Conservation (phyloP, 192 early-diverging fungal genomes). For the Coemansia sp. region DNA sequence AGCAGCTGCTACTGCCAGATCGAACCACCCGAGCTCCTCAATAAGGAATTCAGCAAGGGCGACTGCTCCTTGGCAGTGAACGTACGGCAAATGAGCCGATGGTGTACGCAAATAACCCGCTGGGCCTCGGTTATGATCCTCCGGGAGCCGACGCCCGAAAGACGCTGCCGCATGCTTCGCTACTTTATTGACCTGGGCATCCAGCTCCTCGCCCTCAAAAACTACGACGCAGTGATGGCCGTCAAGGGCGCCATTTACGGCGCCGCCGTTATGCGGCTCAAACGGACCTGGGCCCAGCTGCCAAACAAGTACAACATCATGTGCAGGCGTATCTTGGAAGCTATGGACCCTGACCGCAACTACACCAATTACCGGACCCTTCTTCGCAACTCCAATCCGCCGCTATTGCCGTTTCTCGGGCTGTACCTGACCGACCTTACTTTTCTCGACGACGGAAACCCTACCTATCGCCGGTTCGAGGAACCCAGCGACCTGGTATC, state of each 20-base stretch:
- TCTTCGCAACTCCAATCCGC: conserved; percentile 50
- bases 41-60: conserved; percentile 57
- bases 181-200: conserved; percentile 76
- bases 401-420: conserved; percentile 74
- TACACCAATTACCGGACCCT: conserved; percentile 54
- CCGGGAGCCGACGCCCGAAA: conserved; percentile 61
- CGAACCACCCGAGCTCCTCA: conserved; percentile 65
- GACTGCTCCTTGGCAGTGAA: conserved; percentile 52
- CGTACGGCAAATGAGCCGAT: conserved; percentile 64
- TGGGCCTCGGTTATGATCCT: conserved; percentile 77
- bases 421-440: conserved; percentile 77
- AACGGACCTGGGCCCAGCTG: conserved; percentile 58
- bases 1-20: conserved; percentile 60
- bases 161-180: conserved; percentile 60
- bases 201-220: conserved; percentile 52
- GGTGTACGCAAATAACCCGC: conserved; percentile 66
- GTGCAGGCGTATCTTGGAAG: conserved; percentile 52
- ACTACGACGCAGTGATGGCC: conserved; percentile 72
- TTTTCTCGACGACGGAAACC: conserved; percentile 81
- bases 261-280: conserved; percentile 64
- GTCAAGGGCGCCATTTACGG: conserved; percentile 72
- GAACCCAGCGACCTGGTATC: conserved; percentile 9
- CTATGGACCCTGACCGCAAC: conserved; percentile 60
- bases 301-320: conserved; percentile 65
- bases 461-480: conserved; percentile 50